Base-by-base conservation (phyloP, 129 eudicot genomes). In the Helichrysum umbraculigerum region DNA sequence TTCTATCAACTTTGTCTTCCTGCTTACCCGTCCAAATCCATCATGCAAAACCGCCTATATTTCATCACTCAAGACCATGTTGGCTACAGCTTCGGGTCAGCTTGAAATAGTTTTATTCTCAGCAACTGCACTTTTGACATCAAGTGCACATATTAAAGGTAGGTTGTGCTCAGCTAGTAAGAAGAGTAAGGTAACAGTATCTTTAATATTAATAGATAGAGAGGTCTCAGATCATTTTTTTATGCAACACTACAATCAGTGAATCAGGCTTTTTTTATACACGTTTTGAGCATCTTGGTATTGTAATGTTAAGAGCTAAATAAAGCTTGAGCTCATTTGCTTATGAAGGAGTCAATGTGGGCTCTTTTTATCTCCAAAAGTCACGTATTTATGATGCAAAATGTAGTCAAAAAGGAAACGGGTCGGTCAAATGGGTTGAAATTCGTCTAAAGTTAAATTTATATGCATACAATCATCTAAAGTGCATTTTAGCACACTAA, bases 71-170 rank as follows among this genome's bases (percentile, higher is more conserved):
- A n/a, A n/a, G n/a, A n/a, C n/a, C n/a, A n/a, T n/a, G n/a, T n/a
- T 12, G 88, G 87, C 50, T 86, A 87, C 86, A 93, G 96, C 95
- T 93, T 93, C 73, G 96, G 98, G 61, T 87, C 85, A 65, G 81
- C 80, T 89, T 90, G 82, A 69, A 50, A 30, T 25, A 58, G 20
- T 63, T 63, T 30, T 1, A 11, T 3, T 29, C 32, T 10, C 28
- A 58, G 7, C 0, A 10, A 12, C 30, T 58, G 30, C 11, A 22
- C 20, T 20, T 20, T 58, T 58, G 64, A 58, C 64, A 58, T 44
- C 16, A 11, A 20, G n/a, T n/a, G n/a, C n/a, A n/a, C n/a, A n/a
- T n/a, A n/a, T n/a, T n/a, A n/a, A n/a, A n/a, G n/a, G n/a, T n/a
- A n/a, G n/a, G n/a, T n/a, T n/a, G 20, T 58, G 64, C 25, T 22